Base-by-base conservation (phyloP, 148 eudicot species). In the Vaccinium myrtillus region DNA sequence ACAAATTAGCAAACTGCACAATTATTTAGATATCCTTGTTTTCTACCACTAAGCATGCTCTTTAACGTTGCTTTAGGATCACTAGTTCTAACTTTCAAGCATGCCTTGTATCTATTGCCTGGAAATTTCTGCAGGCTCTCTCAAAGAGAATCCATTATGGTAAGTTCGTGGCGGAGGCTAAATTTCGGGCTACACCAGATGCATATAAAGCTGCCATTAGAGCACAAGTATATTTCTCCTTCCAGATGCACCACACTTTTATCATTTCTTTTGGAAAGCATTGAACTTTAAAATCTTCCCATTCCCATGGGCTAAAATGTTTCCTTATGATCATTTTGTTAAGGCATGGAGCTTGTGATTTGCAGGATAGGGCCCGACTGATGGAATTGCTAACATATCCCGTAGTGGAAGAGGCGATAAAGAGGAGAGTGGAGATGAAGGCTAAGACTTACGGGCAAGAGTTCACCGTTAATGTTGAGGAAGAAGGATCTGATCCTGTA, bases 71-170 rank as follows among this genome's bases (percentile, higher is more conserved):
- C 2, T 25, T 23, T 50, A 16, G 36, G 18, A 23, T 18, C 8
- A n/a, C 27, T 23, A 21, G 15, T 77, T 50, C 18, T 13, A 77
- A 77, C 58, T 77, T 53, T 27, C 21, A 13, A 78, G n/a, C 27
- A 51, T 14, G 16, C 61, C 61, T 25, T 53, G 30, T 32, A 30
- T 30, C 21, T 54, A 73, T 82, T 43, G 32, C 30, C 81, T 65
- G 48, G 51, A 27, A 59, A 67, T 19, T 30, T 39, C 43, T 86
- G 86, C 87, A 96, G 99, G 94, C 93, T 73, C 93, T 96, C 59
- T 96, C 99, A 11, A 96, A 95, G 90, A 92, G 99, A 89, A 93
- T 96, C 61, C 99, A 96, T 78, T 96, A 96, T 46, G 99, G 99
- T 55, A 96, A 96, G 90, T 96, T 92, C 86, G 99, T 96, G 27